Conservation (phyloP, 2,329 filamentous ascomycete genomes). For the Talaromyces sp. region DNA sequence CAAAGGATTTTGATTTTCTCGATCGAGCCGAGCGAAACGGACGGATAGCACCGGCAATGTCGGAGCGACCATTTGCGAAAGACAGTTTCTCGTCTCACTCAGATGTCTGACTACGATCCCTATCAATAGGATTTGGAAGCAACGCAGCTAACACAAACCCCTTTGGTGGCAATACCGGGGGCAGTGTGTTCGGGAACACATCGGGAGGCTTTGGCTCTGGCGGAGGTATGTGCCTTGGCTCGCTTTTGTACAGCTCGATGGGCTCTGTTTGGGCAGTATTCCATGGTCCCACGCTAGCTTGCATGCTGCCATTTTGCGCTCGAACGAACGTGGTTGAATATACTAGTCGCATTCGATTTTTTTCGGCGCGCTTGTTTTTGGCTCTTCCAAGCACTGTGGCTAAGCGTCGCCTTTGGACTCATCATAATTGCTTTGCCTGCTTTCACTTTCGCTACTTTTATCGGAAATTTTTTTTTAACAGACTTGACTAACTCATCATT, state of each 20-base stretch:
- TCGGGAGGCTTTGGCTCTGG: slow-evolving; percentile 38
- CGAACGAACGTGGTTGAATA: neutral
- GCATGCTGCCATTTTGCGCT: neutral
- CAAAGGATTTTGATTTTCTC: neutral
- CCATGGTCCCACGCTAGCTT: neutral
- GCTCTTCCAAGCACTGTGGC: neutral
- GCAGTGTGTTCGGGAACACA: slow-evolving; percentile 32
- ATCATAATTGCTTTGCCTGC: neutral
- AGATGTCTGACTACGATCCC: slow-evolving; percentile 35
- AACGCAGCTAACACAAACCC: slow-evolving; percentile 30
- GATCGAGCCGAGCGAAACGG: neutral
- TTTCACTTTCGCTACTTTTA: neutral
- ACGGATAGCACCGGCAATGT: slow-evolving; percentile 18
- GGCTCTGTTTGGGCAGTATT: neutral
- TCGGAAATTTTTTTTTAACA: slow-evolving; percentile 15
- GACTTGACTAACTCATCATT: slow-evolving; percentile 10
- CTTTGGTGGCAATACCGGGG: slow-evolving; percentile 32
- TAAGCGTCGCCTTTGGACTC: neutral
- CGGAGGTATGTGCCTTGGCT: slow-evolving; percentile 33
- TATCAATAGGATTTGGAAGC: slow-evolving; percentile 37
- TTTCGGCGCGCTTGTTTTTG: neutral
- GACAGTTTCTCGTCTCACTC: slow-evolving; percentile 28
- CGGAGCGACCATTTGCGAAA: slow-evolving; percentile 26
- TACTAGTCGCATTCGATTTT: neutral
- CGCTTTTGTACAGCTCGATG: neutral